Base-by-base conservation (phyloP, 2,329 filamentous ascomycete genomes). In the Zasmidium angulare region DNA sequence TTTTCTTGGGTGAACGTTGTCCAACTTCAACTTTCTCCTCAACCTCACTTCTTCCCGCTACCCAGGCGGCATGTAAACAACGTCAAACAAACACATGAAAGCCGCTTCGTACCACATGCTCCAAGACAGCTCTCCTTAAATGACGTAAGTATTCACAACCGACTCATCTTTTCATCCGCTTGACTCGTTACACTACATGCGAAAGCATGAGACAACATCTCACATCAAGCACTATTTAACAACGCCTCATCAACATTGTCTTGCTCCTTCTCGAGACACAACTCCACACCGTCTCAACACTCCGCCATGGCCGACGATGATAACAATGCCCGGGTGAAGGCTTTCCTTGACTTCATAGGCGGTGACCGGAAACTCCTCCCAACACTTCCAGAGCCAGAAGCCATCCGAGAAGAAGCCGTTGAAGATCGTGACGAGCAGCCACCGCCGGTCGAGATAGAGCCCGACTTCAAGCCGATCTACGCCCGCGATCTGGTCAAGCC, bases 361-460 rank as follows among this genome's bases (percentile, higher is more conserved):
- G 26, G 6, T 29, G 26, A 29, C 4, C 6, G 11, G 26, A 52
- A 52, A 11, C 43, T 48, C 17, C 53, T 26, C 10, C n/a, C n/a
- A 9, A 55, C 31, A 19, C 21, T 55, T 3, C 23, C 53, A 12
- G 43, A 55, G 6, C 53, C 53, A 20, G 36, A 46, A n/a, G 21
- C 51, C 23, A 10, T 14, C n/a, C 29, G 50, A 26, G 46, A 53
- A 54, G 55, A 48, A 36, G 36, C 46, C 14, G 26, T 19, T 4
- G 11, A 43, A 17, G n/a, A 14, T 43, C 36, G 14, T 10, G 56
- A 58, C 24, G 50, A 54, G 19, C 14, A 20, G 19, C 56, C 56
- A 29, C 56, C 56, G 17, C 56, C 56, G 2, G 26, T 54, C n/a
- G 22, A 48, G 9, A 31, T 29, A 40, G 50, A 47, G 17, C 47